Conservation (phyloP, 331 rosid species). For the Quercus tomentella region DNA sequence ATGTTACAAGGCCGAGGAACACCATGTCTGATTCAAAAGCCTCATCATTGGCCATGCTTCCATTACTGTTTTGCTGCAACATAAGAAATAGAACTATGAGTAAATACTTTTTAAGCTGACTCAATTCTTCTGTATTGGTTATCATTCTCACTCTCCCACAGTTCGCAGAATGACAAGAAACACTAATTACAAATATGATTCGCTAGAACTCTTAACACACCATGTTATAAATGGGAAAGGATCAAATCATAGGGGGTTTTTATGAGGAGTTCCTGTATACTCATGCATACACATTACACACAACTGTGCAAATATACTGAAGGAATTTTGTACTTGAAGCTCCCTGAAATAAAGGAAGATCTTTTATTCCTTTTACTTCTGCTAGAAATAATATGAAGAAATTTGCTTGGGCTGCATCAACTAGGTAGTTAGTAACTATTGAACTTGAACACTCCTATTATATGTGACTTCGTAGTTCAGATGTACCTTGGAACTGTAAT, state of each 20-base stretch:
- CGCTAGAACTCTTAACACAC: not conserved
- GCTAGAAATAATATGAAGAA: not conserved
- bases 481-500: not conserved
- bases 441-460: not conserved
- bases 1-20: conserved; percentile 74
- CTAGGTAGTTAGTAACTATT: not conserved
- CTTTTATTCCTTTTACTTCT: not conserved
- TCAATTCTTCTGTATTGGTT: not conserved
- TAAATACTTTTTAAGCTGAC: not conserved
- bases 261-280: not conserved
- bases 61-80: conserved; percentile 28
- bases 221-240: too few relatives aligned
- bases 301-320: not conserved
- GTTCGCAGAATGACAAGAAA: not conserved
- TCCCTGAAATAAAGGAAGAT: not conserved
- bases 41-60: conserved; percentile 19
- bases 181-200: not conserved
- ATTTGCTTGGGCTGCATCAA: not conserved
- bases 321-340: not conserved
- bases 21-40: conserved; percentile 63
- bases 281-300: not conserved
- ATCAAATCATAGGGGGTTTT: not conserved
- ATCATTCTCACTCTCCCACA: not conserved
- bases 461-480: not conserved
- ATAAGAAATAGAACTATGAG: not conserved